Evolutionary conservation across 768 basidiomycete species (phyloP).

Genomic region (Agaricus bisporus): DNA sequence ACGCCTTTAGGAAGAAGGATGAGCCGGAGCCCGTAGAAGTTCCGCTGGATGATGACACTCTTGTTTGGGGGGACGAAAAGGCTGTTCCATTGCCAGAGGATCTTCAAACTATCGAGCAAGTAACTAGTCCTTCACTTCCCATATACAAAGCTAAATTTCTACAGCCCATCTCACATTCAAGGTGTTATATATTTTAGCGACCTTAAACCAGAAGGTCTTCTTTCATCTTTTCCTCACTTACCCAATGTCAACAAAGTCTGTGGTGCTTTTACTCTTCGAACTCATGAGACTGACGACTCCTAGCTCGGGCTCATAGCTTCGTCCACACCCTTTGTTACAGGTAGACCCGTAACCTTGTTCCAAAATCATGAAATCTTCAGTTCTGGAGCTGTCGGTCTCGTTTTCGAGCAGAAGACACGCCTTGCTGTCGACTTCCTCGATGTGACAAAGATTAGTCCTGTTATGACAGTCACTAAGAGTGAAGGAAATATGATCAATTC

Average conservation of each 20-base stretch:
- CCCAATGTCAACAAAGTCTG: slow-evolving; percentile 44
- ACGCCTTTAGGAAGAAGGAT: slow-evolving; percentile 43
- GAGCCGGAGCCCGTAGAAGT: slow-evolving; percentile 9
- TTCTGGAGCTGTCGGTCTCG: slow-evolving; percentile 68
- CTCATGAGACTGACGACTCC: neutral
- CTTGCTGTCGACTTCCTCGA: slow-evolving; percentile 29
- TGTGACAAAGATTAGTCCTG: slow-evolving; percentile 35
- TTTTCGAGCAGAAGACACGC: slow-evolving; percentile 20
- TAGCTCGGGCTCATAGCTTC: slow-evolving; percentile 66
- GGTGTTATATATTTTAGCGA: slow-evolving; percentile 37
- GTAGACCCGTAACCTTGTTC: slow-evolving; percentile 66
- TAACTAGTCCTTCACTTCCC: slow-evolving; percentile 1
- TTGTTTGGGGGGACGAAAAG: slow-evolving; percentile 35
- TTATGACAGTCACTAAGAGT: slow-evolving; percentile 53
- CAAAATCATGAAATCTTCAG: slow-evolving; percentile 47
- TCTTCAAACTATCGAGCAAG: slow-evolving; percentile 34
- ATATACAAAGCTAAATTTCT: slow-evolving; percentile 9
- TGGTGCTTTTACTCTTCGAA: neutral
- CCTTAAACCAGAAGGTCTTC: slow-evolving; percentile 49
- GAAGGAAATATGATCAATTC: slow-evolving; percentile 68
- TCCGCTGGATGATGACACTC: slow-evolving; percentile 15
- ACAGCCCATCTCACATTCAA: slow-evolving; percentile 10
- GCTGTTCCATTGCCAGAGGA: slow-evolving; percentile 19
- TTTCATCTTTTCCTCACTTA: slow-evolving; percentile 35
- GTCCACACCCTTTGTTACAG: slow-evolving; percentile 77